A percentile compares a stretch with the other conserved stretches of the same genome.
Evolutionary conservation across 1,284 basidiomycete genomes (phyloP).

Genomic region (Meripilus lineatus): DNA sequence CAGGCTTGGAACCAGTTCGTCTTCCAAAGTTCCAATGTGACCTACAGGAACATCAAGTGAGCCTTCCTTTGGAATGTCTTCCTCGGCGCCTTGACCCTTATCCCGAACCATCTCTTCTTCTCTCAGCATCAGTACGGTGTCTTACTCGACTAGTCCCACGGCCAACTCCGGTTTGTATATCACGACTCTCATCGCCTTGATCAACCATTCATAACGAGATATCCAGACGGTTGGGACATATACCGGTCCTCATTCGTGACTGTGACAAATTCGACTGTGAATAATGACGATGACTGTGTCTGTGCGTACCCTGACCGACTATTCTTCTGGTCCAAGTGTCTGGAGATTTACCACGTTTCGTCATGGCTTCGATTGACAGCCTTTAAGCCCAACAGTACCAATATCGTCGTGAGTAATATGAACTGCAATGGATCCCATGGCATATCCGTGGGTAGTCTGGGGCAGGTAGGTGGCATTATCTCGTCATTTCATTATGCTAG

Average conservation of each 20-base stretch:
- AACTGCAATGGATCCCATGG: conserved; percentile 60
- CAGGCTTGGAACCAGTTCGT: conserved; percentile 24
- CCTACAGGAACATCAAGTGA: conserved; percentile 27
- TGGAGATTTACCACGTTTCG: background rate
- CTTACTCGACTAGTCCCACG: conserved; percentile 24
- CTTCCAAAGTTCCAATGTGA: conserved; percentile 28
- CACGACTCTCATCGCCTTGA: conserved; percentile 33
- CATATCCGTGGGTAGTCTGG: conserved; percentile 52
- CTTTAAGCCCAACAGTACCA: conserved; percentile 66
- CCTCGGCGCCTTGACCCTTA: background rate
- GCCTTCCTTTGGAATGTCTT: conserved; percentile 6
- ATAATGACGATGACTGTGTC: conserved; percentile 62
- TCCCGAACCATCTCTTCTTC: background rate
- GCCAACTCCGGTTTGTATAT: conserved; percentile 30
- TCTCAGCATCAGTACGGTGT: conserved; percentile 23
- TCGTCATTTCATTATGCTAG: too few species aligned
- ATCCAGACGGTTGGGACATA: conserved; percentile 61
- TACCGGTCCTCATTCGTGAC: conserved; percentile 51
- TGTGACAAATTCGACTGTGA: conserved; percentile 47
- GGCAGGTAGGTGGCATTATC: conserved; percentile 19
- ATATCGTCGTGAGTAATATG: conserved; percentile 54
- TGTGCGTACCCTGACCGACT: conserved; percentile 17
- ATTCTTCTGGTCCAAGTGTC: conserved; percentile 2
- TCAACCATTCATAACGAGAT: conserved; percentile 26
- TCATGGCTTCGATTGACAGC: conserved; percentile 16